phyloP scores from a whole-genome alignment of 2,329 filamentous ascomycete species.

The Apiospora arundinis region DNA sequence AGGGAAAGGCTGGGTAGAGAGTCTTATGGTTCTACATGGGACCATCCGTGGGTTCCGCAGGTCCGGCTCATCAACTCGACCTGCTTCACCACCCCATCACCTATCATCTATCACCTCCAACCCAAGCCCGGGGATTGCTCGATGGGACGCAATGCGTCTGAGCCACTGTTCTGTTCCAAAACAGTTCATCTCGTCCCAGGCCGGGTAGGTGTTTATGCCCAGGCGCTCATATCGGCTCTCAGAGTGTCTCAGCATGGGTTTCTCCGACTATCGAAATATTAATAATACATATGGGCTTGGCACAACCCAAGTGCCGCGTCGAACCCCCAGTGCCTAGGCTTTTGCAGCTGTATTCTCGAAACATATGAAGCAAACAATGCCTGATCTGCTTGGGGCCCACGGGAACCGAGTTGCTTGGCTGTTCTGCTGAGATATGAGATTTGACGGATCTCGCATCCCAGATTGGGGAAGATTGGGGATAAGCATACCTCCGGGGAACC shows the following conservation, averaged over 20 bases:
- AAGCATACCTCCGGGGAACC: slow-evolving; percentile 13
- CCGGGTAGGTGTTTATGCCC: slow-evolving; percentile 7
- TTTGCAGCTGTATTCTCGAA: not conserved
- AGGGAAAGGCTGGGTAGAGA: not conserved
- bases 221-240: not conserved
- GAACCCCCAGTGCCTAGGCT: not conserved
- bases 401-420: slow-evolving; percentile 4
- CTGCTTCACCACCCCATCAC: not conserved
- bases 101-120: slow-evolving; percentile 2
- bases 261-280: slow-evolving; percentile 11
- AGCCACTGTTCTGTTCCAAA: slow-evolving; percentile 12
- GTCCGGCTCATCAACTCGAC: not conserved
- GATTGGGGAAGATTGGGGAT: slow-evolving; percentile 17
- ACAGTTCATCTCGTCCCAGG: slow-evolving; percentile 11
- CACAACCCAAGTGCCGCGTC: not conserved
- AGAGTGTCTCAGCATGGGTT: slow-evolving; percentile 10
- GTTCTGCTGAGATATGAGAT: not conserved
- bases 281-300: not conserved
- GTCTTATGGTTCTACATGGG: slow-evolving; percentile 16
- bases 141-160: slow-evolving; percentile 13
- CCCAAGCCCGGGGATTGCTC: not conserved
- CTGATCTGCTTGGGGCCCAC: not conserved
- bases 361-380: slow-evolving; percentile 11
- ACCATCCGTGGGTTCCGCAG: slow-evolving; percentile 15
- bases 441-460: slow-evolving; percentile 15